Percentiles rank a stretch among this genome's conserved stretches.
Evolutionary conservation across 345 rosid species (phyloP).

Genomic region (Syzygium aromaticum): DNA sequence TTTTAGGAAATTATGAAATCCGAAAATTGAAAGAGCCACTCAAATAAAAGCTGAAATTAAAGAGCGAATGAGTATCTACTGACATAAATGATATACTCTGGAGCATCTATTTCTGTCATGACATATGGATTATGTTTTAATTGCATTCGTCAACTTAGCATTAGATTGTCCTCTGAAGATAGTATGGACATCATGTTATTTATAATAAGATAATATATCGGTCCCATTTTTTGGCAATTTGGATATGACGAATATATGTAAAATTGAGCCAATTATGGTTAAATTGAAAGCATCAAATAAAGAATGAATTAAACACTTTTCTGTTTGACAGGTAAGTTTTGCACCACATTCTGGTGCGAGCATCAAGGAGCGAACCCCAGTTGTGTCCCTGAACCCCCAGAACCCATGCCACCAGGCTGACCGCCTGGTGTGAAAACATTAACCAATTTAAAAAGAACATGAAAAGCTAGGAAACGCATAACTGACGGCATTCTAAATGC

Average conservation of each 20-base stretch:
- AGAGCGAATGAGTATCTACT: background rate
- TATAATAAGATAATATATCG: background rate
- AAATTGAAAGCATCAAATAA: background rate
- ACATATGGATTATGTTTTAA: background rate
- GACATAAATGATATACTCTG: background rate
- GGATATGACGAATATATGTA: background rate
- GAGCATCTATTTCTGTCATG: background rate
- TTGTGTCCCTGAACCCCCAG: background rate
- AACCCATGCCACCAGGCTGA: background rate
- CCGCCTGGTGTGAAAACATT: background rate
- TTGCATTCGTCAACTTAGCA: background rate
- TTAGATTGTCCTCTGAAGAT: background rate
- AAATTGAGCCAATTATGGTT: background rate
- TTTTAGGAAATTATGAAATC: background rate
- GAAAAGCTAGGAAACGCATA: background rate
- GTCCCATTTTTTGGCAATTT: background rate
- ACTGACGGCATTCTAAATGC: background rate
- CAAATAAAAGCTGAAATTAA: background rate
- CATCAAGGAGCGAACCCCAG: background rate
- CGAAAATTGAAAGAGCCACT: background rate
- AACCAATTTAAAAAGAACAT: background rate
- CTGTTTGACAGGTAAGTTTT: background rate
- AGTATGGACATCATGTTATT: background rate
- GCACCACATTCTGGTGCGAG: background rate
- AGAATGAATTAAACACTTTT: background rate